A percentile compares a stretch with the other conserved stretches of the same genome.
Conservation (phyloP, 164 flowering plant genomes). For the Vitis riparia region DNA sequence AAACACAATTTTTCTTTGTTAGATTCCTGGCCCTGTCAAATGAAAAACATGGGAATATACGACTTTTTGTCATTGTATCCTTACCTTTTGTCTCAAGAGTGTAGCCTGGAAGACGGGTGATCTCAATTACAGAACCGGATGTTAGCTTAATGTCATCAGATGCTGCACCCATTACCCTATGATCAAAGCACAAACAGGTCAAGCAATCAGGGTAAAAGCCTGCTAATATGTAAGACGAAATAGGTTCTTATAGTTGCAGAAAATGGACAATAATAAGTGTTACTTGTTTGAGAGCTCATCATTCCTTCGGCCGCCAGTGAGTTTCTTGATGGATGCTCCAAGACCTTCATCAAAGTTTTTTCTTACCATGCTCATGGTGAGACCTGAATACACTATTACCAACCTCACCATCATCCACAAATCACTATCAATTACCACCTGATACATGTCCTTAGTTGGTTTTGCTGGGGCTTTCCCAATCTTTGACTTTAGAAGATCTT, state of each 20-base stretch:
- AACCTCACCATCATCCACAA: constrained; percentile 45
- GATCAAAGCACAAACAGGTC: constrained; percentile 3
- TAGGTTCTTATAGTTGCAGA: neutral
- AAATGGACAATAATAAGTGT: neutral
- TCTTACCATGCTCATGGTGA: constrained; percentile 60
- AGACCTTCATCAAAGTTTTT: constrained; percentile 59
- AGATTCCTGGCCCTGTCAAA: neutral
- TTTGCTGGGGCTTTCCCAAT: constrained; percentile 47
- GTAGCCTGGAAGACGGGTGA: constrained; percentile 51
- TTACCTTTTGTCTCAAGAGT: constrained; percentile 56
- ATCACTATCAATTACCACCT: constrained; percentile 55
- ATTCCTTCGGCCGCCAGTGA: constrained; percentile 49
- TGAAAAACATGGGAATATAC: neutral
- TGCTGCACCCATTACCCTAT: constrained; percentile 61
- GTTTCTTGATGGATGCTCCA: constrained; percentile 55
- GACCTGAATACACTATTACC: constrained; percentile 44
- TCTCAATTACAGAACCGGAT: constrained; percentile 54
- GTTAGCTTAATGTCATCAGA: constrained; percentile 54
- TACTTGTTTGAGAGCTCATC: constrained; percentile 56
- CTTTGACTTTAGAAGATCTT: constrained; percentile 43
- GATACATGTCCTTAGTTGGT: constrained; percentile 60
- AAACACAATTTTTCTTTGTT: neutral
- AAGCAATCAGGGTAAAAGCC: neutral
- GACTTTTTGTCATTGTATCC: neutral
- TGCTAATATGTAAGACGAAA: no score